Conservation (phyloP, 192 early-diverging fungal genomes). For the Thamnidium elegans region DNA sequence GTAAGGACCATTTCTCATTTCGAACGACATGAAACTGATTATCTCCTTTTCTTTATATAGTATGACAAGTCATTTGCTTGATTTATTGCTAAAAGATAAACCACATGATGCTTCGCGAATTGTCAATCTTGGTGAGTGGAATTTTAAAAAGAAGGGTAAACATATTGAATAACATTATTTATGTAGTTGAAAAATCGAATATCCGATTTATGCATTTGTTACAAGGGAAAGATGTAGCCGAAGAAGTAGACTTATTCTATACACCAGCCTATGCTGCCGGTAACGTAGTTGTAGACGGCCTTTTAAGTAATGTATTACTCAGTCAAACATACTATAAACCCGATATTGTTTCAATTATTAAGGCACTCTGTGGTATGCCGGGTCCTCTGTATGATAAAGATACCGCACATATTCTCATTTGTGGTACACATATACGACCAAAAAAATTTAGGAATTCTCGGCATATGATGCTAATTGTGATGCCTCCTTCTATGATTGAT, state of each 20-base stretch:
- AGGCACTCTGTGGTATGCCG: constrained; percentile 59
- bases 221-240: constrained; percentile 33
- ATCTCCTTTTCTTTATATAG: constrained; percentile 24
- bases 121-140: constrained; percentile 42
- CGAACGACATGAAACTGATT: neutral
- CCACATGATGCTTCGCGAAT: constrained; percentile 33
- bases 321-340: constrained; percentile 54
- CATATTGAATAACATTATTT: neutral
- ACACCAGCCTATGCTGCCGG: constrained; percentile 66
- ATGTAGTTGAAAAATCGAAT: constrained; percentile 44
- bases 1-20: constrained; percentile 17
- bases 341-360: constrained; percentile 57
- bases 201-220: constrained; percentile 56
- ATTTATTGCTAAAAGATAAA: constrained; percentile 44
- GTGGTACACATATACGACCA: neutral
- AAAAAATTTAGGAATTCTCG: constrained; percentile 15
- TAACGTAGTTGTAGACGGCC: constrained; percentile 51
- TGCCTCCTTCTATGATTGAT: constrained; percentile 48
- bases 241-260: constrained; percentile 44
- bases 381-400: constrained; percentile 15
- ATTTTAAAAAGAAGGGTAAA: neutral
- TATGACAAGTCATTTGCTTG: constrained; percentile 64
- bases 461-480: constrained; percentile 38
- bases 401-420: neutral
- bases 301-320: constrained; percentile 53